These are phyloP conservation scores for Curvularia sp. DNA, from an alignment of 2,329 filamentous ascomycete genomes.

Conservation along the genomic window DNA sequence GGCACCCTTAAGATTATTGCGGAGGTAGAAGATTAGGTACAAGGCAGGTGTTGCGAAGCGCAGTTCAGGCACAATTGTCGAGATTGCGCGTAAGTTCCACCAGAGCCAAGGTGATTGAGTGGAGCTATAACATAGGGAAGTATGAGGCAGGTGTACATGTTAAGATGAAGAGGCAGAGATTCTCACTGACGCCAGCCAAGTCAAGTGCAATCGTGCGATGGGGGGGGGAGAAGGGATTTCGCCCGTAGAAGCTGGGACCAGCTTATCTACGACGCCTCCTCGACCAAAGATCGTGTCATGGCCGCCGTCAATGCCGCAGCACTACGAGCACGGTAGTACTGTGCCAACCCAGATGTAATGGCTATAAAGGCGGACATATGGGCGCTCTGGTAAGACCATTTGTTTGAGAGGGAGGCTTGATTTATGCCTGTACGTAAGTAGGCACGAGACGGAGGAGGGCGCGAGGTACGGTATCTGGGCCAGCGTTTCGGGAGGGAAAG, in stretches of 20 bases:
- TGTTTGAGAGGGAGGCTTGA: not conserved
- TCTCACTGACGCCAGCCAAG: not conserved
- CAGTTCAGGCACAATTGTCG: not conserved
- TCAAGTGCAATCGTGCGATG: not conserved
- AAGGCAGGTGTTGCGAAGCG: not conserved
- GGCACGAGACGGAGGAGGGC: not conserved
- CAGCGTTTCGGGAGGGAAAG: not conserved
- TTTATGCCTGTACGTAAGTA: not conserved
- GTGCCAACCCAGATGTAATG: not conserved
- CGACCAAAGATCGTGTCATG: conserved; percentile 2
- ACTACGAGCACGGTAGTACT: not conserved
- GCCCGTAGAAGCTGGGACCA: not conserved
- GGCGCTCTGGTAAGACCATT: not conserved
- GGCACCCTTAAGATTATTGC: not conserved
- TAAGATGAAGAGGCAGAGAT: not conserved
- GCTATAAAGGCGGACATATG: not conserved
- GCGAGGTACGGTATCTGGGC: not conserved
- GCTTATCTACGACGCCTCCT: not conserved
- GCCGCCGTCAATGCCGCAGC: conserved; percentile 2
- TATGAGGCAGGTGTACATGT: not conserved
- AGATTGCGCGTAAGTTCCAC: not conserved
- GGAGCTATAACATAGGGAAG: not conserved
- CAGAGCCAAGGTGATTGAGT: not conserved
- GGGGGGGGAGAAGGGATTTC: not conserved
- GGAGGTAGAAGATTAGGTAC: not conserved